Evolutionary conservation across 805 yeast genomes (phyloP), one percentile per base, ranked within the genome.

Genomic region (Schwanniomyces yamadae): DNA sequence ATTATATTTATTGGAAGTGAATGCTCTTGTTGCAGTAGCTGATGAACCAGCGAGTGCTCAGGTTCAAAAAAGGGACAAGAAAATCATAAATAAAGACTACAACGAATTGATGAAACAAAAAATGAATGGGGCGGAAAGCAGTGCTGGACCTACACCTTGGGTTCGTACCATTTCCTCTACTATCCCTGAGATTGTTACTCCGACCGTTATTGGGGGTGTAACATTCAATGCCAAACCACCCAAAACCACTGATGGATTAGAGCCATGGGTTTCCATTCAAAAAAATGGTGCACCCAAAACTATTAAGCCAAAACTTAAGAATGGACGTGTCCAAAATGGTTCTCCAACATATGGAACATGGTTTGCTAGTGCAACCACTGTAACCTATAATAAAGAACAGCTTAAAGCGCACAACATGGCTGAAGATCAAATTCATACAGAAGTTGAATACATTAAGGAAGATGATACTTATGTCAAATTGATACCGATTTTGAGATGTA

Each of bases 401-500:
- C 60, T 84, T 52, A 71, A 81, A 49, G 91, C 89, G 1, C 87
- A 83, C 44, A 83, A 84, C 52, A 73, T 84, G 82, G 76, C 66
- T 15, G 80, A 77, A 1, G 81, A 69, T 45, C 83, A 80, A 18
- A 52, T 63, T 1, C 75, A 72, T 49, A 73, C 67, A 37, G 87
- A 87, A 46, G 78, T 75, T 28, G 51, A 59, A 14, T 72, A 55
- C 49, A 54, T 75, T 15, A 80, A 77, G 4, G 95, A 87, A 58
- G 95, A 85, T 57, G 71, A 72, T n/a, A 78, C 85, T 0, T 82
- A 85, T 50, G 81, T 78, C 18, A 63, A 73, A 13, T 66, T 88
- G 55, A 84, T 82, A 52, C 96, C 96, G 0, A 57, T 88, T 32
- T 73, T 86, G 52, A 73, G 96, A 61, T 88, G 96, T 63, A 84